Percentiles rank a stretch among this genome's conserved stretches.
Evolutionary conservation across 2,329 filamentous ascomycete species (phyloP).

Genomic region (Pseudopyricularia javanii): DNA sequence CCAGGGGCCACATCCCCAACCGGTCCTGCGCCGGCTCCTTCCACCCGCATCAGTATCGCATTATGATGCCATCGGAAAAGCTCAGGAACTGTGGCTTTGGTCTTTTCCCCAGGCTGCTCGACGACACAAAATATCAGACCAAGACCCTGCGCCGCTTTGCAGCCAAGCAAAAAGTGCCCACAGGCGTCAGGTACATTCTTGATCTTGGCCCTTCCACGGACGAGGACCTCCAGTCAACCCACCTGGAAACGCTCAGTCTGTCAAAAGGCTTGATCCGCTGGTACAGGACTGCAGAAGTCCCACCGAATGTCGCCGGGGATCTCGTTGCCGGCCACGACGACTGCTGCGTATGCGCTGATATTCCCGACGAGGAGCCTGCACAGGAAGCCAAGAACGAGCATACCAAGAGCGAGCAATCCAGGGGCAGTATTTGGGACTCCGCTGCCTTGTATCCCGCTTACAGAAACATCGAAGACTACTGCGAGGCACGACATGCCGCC

Average conservation of each 20-base stretch:
- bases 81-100: slow-evolving; percentile 7
- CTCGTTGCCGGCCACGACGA: slow-evolving; percentile 25
- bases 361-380: background rate
- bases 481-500: slow-evolving; percentile 47
- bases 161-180: background rate
- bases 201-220: slow-evolving; percentile 9
- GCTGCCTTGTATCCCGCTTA: background rate
- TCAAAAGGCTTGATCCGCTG: slow-evolving; percentile 10
- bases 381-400: background rate
- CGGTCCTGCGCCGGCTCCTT: slow-evolving; percentile 6
- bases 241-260: slow-evolving; percentile 9
- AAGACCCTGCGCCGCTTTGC: background rate
- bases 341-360: slow-evolving; percentile 13
- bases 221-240: slow-evolving; percentile 5
- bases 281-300: background rate
- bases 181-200: slow-evolving; percentile 12
- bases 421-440: background rate
- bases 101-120: slow-evolving; percentile 6
- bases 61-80: slow-evolving; percentile 6
- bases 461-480: slow-evolving; percentile 43
- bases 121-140: slow-evolving; percentile 6
- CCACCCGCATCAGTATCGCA: slow-evolving; percentile 5
- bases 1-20: background rate
- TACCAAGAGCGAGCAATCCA: background rate
- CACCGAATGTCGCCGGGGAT: background rate